phyloP scores from a whole-genome alignment of 1,284 basidiomycete species.

The Tilletiopsis washingtonensis region DNA sequence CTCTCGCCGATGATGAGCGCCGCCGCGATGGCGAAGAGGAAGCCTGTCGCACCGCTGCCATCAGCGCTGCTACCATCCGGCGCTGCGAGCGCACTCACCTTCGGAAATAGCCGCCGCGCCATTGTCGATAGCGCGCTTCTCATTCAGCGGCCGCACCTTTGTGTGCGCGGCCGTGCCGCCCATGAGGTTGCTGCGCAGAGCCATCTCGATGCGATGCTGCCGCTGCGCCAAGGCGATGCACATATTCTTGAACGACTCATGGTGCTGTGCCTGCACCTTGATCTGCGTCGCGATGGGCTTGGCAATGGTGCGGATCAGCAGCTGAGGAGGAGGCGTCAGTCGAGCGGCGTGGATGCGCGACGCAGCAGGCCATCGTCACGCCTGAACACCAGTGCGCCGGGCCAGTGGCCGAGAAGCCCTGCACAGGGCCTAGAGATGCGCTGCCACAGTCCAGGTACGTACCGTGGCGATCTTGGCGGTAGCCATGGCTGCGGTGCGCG shows the following conservation, averaged over 20 bases:
- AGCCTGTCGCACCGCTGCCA: constrained; percentile 38
- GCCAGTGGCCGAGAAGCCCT: not conserved
- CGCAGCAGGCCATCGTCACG: not conserved
- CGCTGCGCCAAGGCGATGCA: constrained; percentile 39
- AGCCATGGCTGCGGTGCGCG: constrained; percentile 31
- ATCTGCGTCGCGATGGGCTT: constrained; percentile 45
- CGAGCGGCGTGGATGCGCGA: not conserved
- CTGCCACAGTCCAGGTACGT: too few species aligned
- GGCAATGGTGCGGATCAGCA: constrained; percentile 41
- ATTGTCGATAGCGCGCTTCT: constrained; percentile 22
- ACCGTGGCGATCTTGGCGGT: constrained; percentile 40
- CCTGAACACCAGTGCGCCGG: not conserved
- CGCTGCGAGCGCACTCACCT: not conserved
- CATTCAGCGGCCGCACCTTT: constrained; percentile 44
- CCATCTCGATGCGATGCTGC: constrained; percentile 42
- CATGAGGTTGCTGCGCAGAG: constrained; percentile 32
- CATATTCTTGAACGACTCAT: constrained; percentile 37
- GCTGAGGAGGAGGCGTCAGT: not conserved
- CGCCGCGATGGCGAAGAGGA: constrained; percentile 42
- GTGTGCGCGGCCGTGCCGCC: constrained; percentile 10
- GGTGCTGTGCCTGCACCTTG: constrained; percentile 38
- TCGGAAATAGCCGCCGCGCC: constrained; percentile 1
- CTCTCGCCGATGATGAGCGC: constrained; percentile 41
- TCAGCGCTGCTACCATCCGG: constrained; percentile 15
- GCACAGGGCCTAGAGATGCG: not conserved